A percentile compares a stretch with the other conserved stretches of the same genome.
Evolutionary conservation across 768 basidiomycete species (phyloP).

Genomic region (Mycena floridula): DNA sequence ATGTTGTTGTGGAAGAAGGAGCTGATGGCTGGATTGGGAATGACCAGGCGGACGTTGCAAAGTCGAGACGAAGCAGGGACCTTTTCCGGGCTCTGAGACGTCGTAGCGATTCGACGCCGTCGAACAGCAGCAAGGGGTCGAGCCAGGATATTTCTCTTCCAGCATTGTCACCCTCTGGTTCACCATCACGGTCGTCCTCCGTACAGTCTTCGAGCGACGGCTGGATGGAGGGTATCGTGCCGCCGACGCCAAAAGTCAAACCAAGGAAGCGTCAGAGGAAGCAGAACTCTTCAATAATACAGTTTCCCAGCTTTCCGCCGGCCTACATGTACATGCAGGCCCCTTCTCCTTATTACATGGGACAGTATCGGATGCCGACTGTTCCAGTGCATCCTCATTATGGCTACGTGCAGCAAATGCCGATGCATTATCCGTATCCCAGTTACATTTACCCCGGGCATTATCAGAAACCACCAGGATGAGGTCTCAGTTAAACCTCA

Average conservation of each 20-base stretch:
- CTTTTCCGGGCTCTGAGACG: slow-evolving; percentile 29
- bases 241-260: slow-evolving; percentile 7
- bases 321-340: no score
- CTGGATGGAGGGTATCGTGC: slow-evolving; percentile 30
- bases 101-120: slow-evolving; percentile 33
- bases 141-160: slow-evolving; percentile 9
- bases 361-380: no score
- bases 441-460: no score
- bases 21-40: slow-evolving; percentile 40
- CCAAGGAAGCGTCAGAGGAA: not conserved
- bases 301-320: no score
- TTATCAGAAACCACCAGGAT: no score
- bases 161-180: slow-evolving; percentile 14
- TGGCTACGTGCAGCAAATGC: no score
- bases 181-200: slow-evolving; percentile 21
- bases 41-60: slow-evolving; percentile 17
- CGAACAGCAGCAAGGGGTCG: slow-evolving; percentile 11
- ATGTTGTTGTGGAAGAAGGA: slow-evolving; percentile 32
- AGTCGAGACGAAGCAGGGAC: slow-evolving; percentile 35
- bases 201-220: slow-evolving; percentile 23
- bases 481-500: no score
- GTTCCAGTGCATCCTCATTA: no score
- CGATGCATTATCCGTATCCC: no score
- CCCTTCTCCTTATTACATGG: no score
- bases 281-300: no score